Base-by-base conservation (phyloP, 2,329 filamentous ascomycete species). In the Nothophaeocryptopus gaeumannii region DNA sequence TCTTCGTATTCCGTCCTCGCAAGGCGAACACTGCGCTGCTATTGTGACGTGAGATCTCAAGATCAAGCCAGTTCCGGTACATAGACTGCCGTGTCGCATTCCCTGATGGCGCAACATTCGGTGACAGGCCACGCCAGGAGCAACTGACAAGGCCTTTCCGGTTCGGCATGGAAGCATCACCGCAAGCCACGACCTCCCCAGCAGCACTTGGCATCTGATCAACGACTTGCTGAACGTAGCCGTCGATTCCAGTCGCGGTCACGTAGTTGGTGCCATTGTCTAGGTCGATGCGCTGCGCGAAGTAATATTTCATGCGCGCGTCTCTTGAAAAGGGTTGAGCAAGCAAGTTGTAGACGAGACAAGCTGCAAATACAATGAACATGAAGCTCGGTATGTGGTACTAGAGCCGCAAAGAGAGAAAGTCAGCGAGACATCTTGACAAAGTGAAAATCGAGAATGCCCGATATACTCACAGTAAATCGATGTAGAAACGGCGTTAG, bases 301-400 rank as follows among this genome's bases (percentile, higher is more conserved):
- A 96, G 69, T 84, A 95, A 40, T 92, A 78, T 70, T 97, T 97
- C 68, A 95, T 82, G 33, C 89, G 81, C 65, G 84, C 87, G 51
- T 83, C 78, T 15, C 80, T 73, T 0, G 89, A 93, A 70, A 97
- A 97, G 0, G 93, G 93, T 68, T 96, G 96, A 1, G 88, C 88
- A 2, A 81, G 72, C 4, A 96, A 79, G 64, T 95, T 95, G 74
- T 96, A 97, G 48, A 91, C 79, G 26, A 95, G 72, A 1, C 89
- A 95, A 29, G 78, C 88, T 16, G 82, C 63, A 54, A 90, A 88
- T 8, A 96, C 73, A 10, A 85, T 65, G 26, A 95, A 76, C 12
- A 96, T 70, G 60, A 95, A 84, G 0, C 85, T 73, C 0, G 93
- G 91, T 3, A 97, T 68, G 52, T 95, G 89, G 65, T 87, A 86